Evolutionary conservation across 2,329 filamentous ascomycete genomes (phyloP).

Genomic region (Phialophora chinensis): DNA sequence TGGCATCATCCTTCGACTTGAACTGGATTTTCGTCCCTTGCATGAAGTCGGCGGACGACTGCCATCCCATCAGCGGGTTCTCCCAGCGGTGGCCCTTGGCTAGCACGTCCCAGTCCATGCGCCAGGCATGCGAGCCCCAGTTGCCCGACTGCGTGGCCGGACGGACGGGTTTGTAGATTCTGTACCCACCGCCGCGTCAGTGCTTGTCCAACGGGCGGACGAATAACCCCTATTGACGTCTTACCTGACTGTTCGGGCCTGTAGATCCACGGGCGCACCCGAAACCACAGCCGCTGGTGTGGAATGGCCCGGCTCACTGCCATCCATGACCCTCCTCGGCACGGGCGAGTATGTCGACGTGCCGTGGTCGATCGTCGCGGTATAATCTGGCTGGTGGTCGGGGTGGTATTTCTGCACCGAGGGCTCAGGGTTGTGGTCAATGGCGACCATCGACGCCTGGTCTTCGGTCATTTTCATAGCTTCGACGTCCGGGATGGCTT

Average conservation of each 20-base stretch:
- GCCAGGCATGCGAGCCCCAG: conserved; percentile 85
- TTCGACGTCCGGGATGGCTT: conserved; percentile 51
- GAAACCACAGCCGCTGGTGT: conserved; percentile 86
- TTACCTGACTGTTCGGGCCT: conserved; percentile 92
- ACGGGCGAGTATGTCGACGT: conserved; percentile 92
- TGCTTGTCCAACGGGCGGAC: not conserved
- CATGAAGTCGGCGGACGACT: conserved; percentile 93
- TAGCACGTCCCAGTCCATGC: conserved; percentile 98
- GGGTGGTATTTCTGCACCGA: conserved; percentile 57
- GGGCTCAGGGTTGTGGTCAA: conserved; percentile 50
- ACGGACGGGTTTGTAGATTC: conserved; percentile 90
- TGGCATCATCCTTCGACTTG: conserved; percentile 91
- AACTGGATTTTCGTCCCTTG: conserved; percentile 92
- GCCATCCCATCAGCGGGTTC: conserved; percentile 98
- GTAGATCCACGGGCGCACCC: conserved; percentile 89
- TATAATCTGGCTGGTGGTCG: conserved; percentile 80
- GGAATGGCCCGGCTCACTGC: conserved; percentile 77
- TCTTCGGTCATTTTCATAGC: conserved; percentile 50
- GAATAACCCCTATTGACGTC: conserved; percentile 36
- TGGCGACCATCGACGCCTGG: conserved; percentile 53
- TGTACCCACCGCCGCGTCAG: conserved; percentile 48
- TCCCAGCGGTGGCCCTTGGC: conserved; percentile 96
- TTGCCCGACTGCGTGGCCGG: conserved; percentile 94
- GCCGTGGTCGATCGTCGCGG: conserved; percentile 79
- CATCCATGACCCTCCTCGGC: conserved; percentile 86